These are phyloP conservation scores for Cinnamomum chago DNA, from an alignment of 164 flowering plant species.

Conservation along the genomic window DNA sequence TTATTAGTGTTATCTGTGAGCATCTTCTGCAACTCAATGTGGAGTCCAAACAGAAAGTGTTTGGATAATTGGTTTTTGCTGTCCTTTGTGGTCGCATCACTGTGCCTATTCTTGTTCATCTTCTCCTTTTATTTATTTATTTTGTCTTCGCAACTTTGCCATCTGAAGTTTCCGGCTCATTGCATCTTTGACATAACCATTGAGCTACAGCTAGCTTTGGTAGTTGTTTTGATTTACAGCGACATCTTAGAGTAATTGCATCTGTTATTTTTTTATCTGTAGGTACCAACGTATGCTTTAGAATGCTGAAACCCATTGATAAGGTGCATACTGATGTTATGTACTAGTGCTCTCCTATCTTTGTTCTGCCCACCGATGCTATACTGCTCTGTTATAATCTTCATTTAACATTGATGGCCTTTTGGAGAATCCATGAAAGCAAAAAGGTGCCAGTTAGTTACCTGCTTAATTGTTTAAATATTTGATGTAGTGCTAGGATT, in stretches of 20 bases:
- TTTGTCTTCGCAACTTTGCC: background rate
- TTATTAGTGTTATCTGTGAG: too few species aligned
- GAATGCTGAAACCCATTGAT: conserved; percentile 36
- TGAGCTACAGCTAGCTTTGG: background rate
- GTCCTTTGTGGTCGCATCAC: too few species aligned
- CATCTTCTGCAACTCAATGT: too few species aligned
- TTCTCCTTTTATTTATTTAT: background rate
- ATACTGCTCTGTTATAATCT: background rate
- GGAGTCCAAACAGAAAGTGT: too few species aligned
- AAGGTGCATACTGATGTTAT: background rate
- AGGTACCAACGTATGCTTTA: conserved; percentile 60
- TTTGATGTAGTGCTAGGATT: background rate
- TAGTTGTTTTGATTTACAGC: background rate
- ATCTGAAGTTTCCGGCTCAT: background rate
- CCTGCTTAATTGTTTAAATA: background rate
- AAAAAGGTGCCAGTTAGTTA: background rate
- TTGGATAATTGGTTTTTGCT: too few species aligned
- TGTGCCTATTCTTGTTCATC: background rate
- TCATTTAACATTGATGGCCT: background rate
- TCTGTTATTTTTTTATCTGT: conserved; percentile 12
- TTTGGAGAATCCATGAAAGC: background rate
- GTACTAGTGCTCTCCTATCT: background rate
- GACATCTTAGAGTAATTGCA: background rate
- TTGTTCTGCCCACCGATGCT: too few species aligned
- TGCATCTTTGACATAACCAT: background rate